These are phyloP conservation scores for Rutstroemia sp. DNA, from an alignment of 2,329 filamentous ascomycete species.

Conservation along the genomic window DNA sequence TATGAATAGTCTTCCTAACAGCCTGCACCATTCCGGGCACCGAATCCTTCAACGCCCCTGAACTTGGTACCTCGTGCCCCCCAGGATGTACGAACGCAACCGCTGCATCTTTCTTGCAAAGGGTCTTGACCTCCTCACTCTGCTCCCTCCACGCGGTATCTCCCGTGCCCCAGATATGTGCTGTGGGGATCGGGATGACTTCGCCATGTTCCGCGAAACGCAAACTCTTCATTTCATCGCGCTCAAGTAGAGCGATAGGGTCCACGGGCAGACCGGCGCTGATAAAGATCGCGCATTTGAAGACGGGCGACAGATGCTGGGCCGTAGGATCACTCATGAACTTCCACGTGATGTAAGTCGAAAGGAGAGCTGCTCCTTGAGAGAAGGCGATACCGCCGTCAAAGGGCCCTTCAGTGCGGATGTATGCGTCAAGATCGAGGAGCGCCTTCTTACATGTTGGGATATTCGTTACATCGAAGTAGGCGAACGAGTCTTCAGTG, in stretches of 20 bases:
- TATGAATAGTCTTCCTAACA: background rate
- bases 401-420: constrained; percentile 11
- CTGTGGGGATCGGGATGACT: constrained; percentile 8
- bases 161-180: constrained; percentile 4
- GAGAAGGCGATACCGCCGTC: constrained; percentile 15
- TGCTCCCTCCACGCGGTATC: background rate
- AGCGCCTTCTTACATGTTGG: background rate
- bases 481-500: constrained; percentile 4
- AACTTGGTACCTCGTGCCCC: constrained; percentile 6
- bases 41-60: background rate
- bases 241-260: background rate
- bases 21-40: background rate
- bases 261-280: background rate
- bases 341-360: background rate
- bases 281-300: constrained; percentile 13
- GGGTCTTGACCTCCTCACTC: background rate
- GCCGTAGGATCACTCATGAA: background rate
- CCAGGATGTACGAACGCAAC: constrained; percentile 2
- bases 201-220: background rate
- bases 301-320: background rate
- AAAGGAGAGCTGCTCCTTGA: constrained; percentile 34
- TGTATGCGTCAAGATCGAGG: background rate
- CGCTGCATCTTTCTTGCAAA: background rate
- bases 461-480: constrained; percentile 1
- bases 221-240: background rate